Conservation (phyloP, 495 filamentous ascomycete species). For the Hypomontagnella submonticulosa region DNA sequence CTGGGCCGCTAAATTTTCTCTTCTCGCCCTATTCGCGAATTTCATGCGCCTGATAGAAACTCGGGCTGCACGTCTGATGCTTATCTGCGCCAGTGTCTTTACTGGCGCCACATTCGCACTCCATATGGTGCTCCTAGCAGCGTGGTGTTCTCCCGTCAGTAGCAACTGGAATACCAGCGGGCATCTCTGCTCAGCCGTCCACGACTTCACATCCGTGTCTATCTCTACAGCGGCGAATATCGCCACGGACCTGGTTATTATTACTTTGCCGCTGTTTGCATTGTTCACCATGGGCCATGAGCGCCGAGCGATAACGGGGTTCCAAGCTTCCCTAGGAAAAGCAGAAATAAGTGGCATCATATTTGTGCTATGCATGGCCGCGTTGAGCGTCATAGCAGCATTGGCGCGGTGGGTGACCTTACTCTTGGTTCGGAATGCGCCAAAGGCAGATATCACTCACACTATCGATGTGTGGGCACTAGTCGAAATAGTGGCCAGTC, state of each 20-base stretch:
- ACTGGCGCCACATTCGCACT: not conserved
- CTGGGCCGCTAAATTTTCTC: constrained; percentile 16
- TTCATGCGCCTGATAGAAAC: constrained; percentile 2
- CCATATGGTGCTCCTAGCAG: constrained; percentile 8
- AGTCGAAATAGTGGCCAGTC: constrained; percentile 18
- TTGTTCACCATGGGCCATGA: constrained; percentile 7
- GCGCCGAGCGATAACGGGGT: constrained; percentile 9
- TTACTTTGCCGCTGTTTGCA: not conserved
- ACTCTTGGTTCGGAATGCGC: constrained; percentile 6
- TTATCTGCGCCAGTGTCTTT: constrained; percentile 6
- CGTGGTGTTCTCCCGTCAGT: constrained; percentile 13
- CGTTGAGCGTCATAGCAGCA: constrained; percentile 8
- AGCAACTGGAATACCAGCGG: constrained; percentile 9
- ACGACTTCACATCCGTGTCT: constrained; percentile 11
- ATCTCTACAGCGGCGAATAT: constrained; percentile 15
- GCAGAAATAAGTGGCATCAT: constrained; percentile 14
- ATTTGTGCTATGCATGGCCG: constrained; percentile 15
- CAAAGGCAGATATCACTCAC: constrained; percentile 16
- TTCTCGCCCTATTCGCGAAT: constrained; percentile 8
- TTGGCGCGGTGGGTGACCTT: constrained; percentile 13
- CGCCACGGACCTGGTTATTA: constrained; percentile 5
- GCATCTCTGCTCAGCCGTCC: constrained; percentile 9
- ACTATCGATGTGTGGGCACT: constrained; percentile 14
- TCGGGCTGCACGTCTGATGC: constrained; percentile 2
- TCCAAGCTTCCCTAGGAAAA: constrained; percentile 2